Percentiles rank a stretch among this genome's conserved stretches.
These are phyloP conservation scores for Flaveria brownii DNA, from an alignment of 129 eudicot species.

Conservation along the genomic window DNA sequence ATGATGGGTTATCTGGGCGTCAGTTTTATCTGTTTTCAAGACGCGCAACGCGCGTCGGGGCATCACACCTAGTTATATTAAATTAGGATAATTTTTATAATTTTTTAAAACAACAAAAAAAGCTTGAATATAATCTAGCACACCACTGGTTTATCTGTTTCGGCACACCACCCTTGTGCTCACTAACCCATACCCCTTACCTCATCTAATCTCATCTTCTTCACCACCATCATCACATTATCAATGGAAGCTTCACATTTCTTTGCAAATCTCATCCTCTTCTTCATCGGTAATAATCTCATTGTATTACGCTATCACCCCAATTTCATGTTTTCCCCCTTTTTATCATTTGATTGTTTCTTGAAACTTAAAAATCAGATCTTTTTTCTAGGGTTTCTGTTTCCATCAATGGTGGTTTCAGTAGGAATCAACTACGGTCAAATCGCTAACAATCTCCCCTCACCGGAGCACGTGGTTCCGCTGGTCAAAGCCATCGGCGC, in stretches of 20 bases:
- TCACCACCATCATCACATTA: background rate
- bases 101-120: too few species aligned
- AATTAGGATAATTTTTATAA: too few species aligned
- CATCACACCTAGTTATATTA: too few species aligned
- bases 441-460: constrained; percentile 80
- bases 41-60: too few species aligned
- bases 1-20: too few species aligned
- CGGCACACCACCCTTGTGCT: too few species aligned
- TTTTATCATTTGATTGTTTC: too few species aligned
- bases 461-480: constrained; percentile 71
- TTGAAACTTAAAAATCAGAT: too few species aligned
- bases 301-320: background rate
- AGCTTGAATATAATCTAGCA: too few species aligned
- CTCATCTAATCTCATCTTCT: constrained; percentile 21
- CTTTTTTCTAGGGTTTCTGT: constrained; percentile 28
- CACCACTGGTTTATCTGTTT: too few species aligned
- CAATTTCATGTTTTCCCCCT: background rate
- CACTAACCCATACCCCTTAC: background rate
- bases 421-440: constrained; percentile 93
- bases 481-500: constrained; percentile 76
- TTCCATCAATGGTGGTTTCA: constrained; percentile 39
- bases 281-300: constrained; percentile 23
- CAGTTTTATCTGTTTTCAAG: too few species aligned
- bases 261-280: background rate
- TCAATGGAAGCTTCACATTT: constrained; percentile 22